Percentiles rank a stretch among this genome's conserved stretches.
Evolutionary conservation across 371 early-diverging fungal species (phyloP).

Genomic region (Mortierella sp.): DNA sequence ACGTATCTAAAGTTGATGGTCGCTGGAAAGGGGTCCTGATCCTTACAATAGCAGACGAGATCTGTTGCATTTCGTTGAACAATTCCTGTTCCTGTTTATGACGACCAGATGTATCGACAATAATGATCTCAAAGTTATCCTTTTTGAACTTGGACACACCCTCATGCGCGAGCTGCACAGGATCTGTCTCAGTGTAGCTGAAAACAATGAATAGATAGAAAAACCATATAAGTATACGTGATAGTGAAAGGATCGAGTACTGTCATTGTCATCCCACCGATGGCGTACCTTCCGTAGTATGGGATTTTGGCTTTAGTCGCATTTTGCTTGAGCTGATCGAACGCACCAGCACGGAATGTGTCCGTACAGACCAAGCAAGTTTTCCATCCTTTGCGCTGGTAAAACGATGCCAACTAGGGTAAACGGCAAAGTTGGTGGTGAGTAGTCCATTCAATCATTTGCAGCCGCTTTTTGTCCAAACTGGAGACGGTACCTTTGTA

Average conservation of each 20-base stretch:
- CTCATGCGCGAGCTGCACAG: slow-evolving; percentile 93
- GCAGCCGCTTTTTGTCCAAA: not conserved
- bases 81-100: slow-evolving; percentile 98
- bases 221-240: not conserved
- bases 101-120: slow-evolving; percentile 99
- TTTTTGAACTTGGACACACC: slow-evolving; percentile 97
- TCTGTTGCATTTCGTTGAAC: slow-evolving; percentile 99
- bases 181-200: slow-evolving; percentile 95
- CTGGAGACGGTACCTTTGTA: slow-evolving; percentile 77
- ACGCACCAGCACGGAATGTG: slow-evolving; percentile 99
- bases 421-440: not conserved
- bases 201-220: not conserved
- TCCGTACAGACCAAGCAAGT: slow-evolving; percentile 98
- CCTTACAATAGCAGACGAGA: slow-evolving; percentile 82
- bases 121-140: slow-evolving; percentile 98
- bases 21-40: not conserved
- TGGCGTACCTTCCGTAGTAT: slow-evolving; percentile 85
- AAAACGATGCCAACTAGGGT: slow-evolving; percentile 86
- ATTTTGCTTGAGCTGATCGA: slow-evolving; percentile 99
- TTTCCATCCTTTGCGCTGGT: slow-evolving; percentile 98
- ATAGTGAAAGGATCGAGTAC: too few species aligned
- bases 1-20: too few species aligned
- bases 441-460: not conserved
- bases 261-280: not conserved
- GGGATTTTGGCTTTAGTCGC: slow-evolving; percentile 98